Evolutionary conservation across 1,284 basidiomycete genomes (phyloP), one percentile per base, ranked within the genome.

Genomic region (Baeospora myosura): DNA sequence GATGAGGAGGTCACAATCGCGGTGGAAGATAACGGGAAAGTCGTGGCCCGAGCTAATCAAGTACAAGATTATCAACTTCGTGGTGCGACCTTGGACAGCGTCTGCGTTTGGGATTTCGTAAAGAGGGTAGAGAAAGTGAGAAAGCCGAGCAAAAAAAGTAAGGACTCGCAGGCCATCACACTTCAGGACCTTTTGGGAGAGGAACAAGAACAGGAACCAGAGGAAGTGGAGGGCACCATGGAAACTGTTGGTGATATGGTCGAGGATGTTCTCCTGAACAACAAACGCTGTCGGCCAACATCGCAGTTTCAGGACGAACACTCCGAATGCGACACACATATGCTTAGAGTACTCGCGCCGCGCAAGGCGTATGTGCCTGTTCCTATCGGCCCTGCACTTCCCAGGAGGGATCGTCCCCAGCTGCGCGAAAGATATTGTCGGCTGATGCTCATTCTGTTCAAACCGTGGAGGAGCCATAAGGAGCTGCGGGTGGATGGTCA

Each of bases 381-480:
- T 3, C 54, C 56, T 2, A 53, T 64, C 1, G 59, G 62, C 0
- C 54, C 59, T 4, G 17, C 38, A 1, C 31, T 65, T 10, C 61
- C 36, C n/a, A 11, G 36, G 18, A 10, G 23, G 14, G n/a, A n/a
- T n/a, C n/a, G n/a, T n/a, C n/a, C n/a, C n/a, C n/a, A n/a, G n/a
- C n/a, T n/a, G n/a, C n/a, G n/a, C n/a, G n/a, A n/a, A n/a, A n/a
- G n/a, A 14, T 57, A 59, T 38, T 52, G 49, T 17, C 16, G 49
- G 0, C 23, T 58, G 0, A 61, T 62, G 61, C 32, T 61, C 0
- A 54, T 60, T 5, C 44, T 62, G 0, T 60, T 62, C 35, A 58
- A 54, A 33, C 60, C 58, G 0, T 63, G 59, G 59, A 35, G 44
- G 4, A 18, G n/a, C 25, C 26, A 43, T 3, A 2, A 12, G 8